phyloP scores from a whole-genome alignment of 2,329 filamentous ascomycete species.

The Cytospora chrysosperma region DNA sequence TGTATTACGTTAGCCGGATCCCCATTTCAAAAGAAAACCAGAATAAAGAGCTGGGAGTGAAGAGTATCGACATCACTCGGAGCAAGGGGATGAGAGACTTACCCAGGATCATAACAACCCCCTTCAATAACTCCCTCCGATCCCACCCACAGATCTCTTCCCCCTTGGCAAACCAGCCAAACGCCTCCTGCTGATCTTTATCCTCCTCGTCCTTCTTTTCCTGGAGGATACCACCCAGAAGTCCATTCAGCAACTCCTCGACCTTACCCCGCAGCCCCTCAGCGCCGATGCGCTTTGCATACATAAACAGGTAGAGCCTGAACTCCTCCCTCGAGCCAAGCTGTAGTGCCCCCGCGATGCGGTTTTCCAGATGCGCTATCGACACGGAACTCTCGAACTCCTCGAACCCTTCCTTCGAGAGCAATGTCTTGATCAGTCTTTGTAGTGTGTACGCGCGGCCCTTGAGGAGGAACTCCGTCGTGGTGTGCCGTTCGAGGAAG shows the following conservation, averaged over 20 bases:
- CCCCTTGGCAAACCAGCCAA: slow-evolving; percentile 64
- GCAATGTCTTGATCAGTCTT: slow-evolving; percentile 82
- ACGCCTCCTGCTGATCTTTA: slow-evolving; percentile 44
- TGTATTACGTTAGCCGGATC: slow-evolving; percentile 33
- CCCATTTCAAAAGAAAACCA: neutral
- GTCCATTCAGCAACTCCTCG: slow-evolving; percentile 81
- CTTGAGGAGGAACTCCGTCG: slow-evolving; percentile 85
- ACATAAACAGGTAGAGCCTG: slow-evolving; percentile 94
- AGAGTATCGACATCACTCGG: neutral
- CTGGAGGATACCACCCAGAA: slow-evolving; percentile 70
- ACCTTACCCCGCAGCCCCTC: slow-evolving; percentile 87
- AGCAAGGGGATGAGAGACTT: slow-evolving; percentile 39
- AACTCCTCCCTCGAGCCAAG: slow-evolving; percentile 90
- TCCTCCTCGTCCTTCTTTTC: slow-evolving; percentile 44
- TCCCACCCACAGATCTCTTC: slow-evolving; percentile 89
- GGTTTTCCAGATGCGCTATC: slow-evolving; percentile 92
- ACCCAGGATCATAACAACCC: slow-evolving; percentile 91
- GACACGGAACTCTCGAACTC: slow-evolving; percentile 87
- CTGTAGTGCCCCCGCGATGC: slow-evolving; percentile 83
- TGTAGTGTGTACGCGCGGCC: slow-evolving; percentile 90
- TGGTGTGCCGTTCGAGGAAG: slow-evolving; percentile 90
- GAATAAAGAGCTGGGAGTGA: neutral
- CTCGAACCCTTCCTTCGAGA: slow-evolving; percentile 89
- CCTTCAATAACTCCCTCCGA: slow-evolving; percentile 80
- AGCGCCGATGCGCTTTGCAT: slow-evolving; percentile 89